Base-by-base conservation (phyloP, 306 rosid genomes). In the Castanea crenata region DNA sequence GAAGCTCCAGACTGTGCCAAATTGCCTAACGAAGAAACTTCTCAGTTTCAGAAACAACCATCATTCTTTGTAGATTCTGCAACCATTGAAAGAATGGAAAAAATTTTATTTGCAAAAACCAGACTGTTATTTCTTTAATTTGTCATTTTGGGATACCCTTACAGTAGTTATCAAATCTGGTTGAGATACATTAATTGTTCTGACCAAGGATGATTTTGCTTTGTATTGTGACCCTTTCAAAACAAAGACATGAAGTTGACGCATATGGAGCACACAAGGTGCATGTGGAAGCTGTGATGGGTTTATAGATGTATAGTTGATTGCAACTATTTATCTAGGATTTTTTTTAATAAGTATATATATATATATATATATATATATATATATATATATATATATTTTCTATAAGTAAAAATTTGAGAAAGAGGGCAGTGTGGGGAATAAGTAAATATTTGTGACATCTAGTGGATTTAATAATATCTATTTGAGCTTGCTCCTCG, bases 51-150 rank as follows among this genome's bases (percentile, higher is more conserved):
- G 76, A 83, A 78, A 55, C 91, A 80, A 16, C 76, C 84, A 59
- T 78, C 83, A 70, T 78, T 79, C 83, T 86, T 87, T 62, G 80
- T 78, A 23, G 87, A 85, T 83, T 83, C 88, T 74, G 44, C 82
- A 78, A 76, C 80, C 54, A 61, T 77, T 73, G 87, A 49, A 76
- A 85, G 82, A 86, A 80, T 78, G 93, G 97, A 87, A 89, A 57
- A 65, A 65, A 74, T 80, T 86, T 27, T 27, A 25, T 25, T 12
- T 59, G 16, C 13, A 12, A 10, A 7, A 16, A 6, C 32, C 20
- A 15, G 3, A 19, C 65, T 29, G 44, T 31, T 55, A 64, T 14
- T 75, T 82, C 67, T 64, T 74, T 20, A 31, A 25, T 72, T 64
- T 85, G 61, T 61, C 67, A 69, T 56, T 84, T 71, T 82, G 55